phyloP scores from a whole-genome alignment of 2,329 filamentous ascomycete species.

The Graphilbum ipis-grandicollis region DNA sequence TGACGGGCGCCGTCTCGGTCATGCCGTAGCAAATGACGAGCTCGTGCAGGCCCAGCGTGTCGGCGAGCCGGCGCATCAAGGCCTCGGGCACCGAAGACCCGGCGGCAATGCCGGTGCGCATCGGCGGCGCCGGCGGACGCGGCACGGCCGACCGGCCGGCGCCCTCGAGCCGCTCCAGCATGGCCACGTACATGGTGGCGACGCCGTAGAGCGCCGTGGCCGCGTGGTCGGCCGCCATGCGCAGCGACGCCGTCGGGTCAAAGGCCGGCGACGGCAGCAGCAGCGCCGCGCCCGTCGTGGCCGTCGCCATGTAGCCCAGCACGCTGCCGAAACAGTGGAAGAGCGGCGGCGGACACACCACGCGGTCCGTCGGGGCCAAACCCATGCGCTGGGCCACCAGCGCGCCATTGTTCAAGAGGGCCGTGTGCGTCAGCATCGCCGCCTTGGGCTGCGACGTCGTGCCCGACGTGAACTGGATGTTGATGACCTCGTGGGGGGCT shows the following conservation, averaged over 20 bases:
- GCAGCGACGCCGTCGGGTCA: constrained; percentile 55
- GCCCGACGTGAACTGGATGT: constrained; percentile 96
- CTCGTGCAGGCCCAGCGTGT: constrained; percentile 56
- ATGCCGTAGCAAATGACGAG: constrained; percentile 93
- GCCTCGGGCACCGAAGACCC: constrained; percentile 71
- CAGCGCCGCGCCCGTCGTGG: constrained; percentile 60
- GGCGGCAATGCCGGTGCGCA: constrained; percentile 75
- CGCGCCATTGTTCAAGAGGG: constrained; percentile 85
- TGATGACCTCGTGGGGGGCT: constrained; percentile 54
- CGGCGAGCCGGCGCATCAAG: constrained; percentile 62
- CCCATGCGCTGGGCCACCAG: constrained; percentile 78
- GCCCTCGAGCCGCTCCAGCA: constrained; percentile 57
- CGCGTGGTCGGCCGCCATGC: constrained; percentile 31
- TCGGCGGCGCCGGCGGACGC: constrained; percentile 2
- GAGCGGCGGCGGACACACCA: constrained; percentile 72
- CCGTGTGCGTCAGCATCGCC: constrained; percentile 67
- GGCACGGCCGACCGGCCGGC: constrained; percentile 12
- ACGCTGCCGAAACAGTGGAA: constrained; percentile 87
- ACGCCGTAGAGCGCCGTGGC: constrained; percentile 69
- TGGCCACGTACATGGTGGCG: constrained; percentile 82
- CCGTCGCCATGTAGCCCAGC: constrained; percentile 90
- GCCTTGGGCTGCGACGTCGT: constrained; percentile 86
- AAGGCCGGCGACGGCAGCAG: constrained; percentile 81
- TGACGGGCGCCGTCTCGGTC: constrained; percentile 73
- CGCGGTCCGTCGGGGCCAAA: constrained; percentile 52